These are phyloP conservation scores for Alternaria solani DNA, from an alignment of 2,329 filamentous ascomycete genomes.

Conservation along the genomic window DNA sequence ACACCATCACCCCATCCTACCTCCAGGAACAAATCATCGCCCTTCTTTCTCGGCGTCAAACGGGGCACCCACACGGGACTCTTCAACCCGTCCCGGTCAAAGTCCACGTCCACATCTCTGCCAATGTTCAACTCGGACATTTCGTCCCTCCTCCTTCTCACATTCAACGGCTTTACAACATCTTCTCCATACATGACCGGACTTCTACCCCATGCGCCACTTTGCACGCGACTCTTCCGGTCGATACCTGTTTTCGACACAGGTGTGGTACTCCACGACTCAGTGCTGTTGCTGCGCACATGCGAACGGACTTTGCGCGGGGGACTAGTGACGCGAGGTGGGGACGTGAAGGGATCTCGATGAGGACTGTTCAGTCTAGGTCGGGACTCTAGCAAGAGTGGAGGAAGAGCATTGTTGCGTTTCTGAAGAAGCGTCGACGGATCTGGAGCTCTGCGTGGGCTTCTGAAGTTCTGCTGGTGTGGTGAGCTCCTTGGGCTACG, in stretches of 20 bases:
- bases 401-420: constrained; percentile 26
- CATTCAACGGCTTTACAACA: constrained; percentile 38
- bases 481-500: constrained; percentile 41
- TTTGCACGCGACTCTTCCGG: constrained; percentile 34
- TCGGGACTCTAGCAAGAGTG: constrained; percentile 47
- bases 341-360: constrained; percentile 36
- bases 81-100: constrained; percentile 36
- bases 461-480: constrained; percentile 17
- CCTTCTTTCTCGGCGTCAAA: constrained; percentile 71
- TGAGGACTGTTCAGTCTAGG: constrained; percentile 22
- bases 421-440: constrained; percentile 23
- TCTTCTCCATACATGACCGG: constrained; percentile 37
- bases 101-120: constrained; percentile 24
- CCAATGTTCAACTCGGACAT: constrained; percentile 30
- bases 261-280: constrained; percentile 32
- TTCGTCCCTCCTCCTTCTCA: constrained; percentile 26
- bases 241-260: constrained; percentile 24
- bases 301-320: constrained; percentile 31
- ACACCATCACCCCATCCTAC: constrained; percentile 42
- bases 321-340: constrained; percentile 25
- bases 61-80: constrained; percentile 69
- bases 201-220: constrained; percentile 37
- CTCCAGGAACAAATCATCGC: constrained; percentile 67
- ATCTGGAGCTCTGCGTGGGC: constrained; percentile 15
- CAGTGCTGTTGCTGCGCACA: constrained; percentile 34